A percentile compares a stretch with the other conserved stretches of the same genome.
Conservation (phyloP, 2,329 filamentous ascomycete species). For the Gnomoniopsis smithogilvyi region DNA sequence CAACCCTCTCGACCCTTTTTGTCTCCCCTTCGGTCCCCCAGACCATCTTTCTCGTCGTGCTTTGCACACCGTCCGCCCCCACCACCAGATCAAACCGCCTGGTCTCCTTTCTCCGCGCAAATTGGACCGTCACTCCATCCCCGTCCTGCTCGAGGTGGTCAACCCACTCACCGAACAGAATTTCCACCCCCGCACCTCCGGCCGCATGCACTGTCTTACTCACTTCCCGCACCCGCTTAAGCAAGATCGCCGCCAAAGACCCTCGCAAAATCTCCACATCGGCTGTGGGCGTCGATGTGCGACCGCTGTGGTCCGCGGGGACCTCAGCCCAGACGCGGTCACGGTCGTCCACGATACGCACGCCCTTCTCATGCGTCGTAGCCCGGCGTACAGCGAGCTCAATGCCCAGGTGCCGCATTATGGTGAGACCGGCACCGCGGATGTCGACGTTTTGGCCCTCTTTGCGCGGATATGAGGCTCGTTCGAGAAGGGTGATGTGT, state of each 20-base stretch:
- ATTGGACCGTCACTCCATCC: conserved; percentile 28
- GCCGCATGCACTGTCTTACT: conserved; percentile 14
- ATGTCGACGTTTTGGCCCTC: conserved; percentile 44
- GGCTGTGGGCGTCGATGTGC: conserved; percentile 30
- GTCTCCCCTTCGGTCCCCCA: conserved; percentile 27
- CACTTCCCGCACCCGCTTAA: conserved; percentile 5
- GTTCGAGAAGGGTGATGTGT: conserved; percentile 40
- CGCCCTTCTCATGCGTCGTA: conserved; percentile 36
- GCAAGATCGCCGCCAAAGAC: conserved; percentile 31
- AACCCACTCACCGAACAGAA: conserved; percentile 25
- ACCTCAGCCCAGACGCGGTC: conserved; percentile 25
- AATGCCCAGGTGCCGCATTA: conserved; percentile 37
- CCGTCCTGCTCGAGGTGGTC: conserved; percentile 14
- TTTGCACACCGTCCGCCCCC: conserved; percentile 53
- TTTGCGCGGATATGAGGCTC: conserved; percentile 32
- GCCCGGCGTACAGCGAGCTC: conserved; percentile 31
- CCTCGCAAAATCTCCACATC: conserved; percentile 36
- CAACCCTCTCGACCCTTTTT: conserved; percentile 25
- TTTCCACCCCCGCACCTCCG: conserved; percentile 25
- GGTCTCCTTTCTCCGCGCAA: conserved; percentile 39
- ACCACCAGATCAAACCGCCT: conserved; percentile 49
- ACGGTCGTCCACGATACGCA: conserved; percentile 32
- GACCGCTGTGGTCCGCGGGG: conserved; percentile 24
- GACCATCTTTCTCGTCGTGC: conserved; percentile 40
- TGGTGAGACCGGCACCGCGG: conserved; percentile 35